phyloP scores from a whole-genome alignment of 2,329 filamentous ascomycete species.

The Aspergillus sclerotialis region DNA sequence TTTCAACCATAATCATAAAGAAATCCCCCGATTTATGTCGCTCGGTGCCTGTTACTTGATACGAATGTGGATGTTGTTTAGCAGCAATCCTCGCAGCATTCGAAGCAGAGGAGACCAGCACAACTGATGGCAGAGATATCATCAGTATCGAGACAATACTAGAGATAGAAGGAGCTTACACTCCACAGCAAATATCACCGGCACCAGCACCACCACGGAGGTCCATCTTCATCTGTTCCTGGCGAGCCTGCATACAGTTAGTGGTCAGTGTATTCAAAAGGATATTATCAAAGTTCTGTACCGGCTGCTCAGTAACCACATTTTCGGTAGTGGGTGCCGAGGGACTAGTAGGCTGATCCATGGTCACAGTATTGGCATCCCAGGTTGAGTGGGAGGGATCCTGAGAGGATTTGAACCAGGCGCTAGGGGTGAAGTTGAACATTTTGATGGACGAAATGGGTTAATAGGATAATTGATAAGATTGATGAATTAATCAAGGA shows the following conservation, averaged over 20 bases:
- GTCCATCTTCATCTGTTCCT: constrained; percentile 13
- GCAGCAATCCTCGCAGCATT: constrained; percentile 26
- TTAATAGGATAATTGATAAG: neutral
- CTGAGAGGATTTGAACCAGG: constrained; percentile 13
- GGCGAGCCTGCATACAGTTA: constrained; percentile 12
- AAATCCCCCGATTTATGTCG: neutral
- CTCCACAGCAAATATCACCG: constrained; percentile 25
- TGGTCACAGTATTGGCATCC: constrained; percentile 12
- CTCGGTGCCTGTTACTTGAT: too few species aligned
- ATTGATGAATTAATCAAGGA: too few species aligned
- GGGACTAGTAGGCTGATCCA: constrained; percentile 13
- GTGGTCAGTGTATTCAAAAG: neutral
- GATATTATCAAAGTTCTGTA: constrained; percentile 3
- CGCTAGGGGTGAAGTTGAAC: constrained; percentile 11
- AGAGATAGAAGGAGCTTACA: constrained; percentile 15
- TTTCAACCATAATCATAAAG: too few species aligned
- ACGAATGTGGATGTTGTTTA: too few species aligned
- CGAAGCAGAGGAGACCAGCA: constrained; percentile 24
- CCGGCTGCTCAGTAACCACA: constrained; percentile 9
- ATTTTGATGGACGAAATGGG: neutral
- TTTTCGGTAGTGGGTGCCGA: constrained; percentile 8
- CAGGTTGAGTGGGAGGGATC: constrained; percentile 10
- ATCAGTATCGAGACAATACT: neutral
- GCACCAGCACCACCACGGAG: constrained; percentile 22
- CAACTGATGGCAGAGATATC: constrained; percentile 7